Percentiles rank a stretch among this genome's conserved stretches.
Evolutionary conservation across 257 asterid genomes (phyloP).

Genomic region (Solanum chmielewskii): DNA sequence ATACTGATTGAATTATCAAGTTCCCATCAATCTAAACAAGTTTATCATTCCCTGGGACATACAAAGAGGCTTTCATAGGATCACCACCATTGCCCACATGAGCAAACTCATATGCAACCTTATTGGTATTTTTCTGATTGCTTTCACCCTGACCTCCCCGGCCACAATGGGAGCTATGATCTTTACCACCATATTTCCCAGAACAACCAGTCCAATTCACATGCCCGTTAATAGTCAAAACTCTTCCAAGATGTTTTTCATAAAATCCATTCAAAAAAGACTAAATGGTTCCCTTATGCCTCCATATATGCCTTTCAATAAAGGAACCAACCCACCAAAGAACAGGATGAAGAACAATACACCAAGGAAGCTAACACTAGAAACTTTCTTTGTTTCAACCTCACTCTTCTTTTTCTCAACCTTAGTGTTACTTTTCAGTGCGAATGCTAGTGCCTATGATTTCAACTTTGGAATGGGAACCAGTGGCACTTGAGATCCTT

Average conservation of each 20-base stretch:
- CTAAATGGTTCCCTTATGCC: too few species aligned
- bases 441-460: too few species aligned
- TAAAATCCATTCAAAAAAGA: too few species aligned
- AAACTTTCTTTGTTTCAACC: too few species aligned
- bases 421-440: too few species aligned
- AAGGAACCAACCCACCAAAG: too few species aligned
- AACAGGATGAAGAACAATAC: too few species aligned
- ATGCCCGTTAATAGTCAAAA: constrained; percentile 39
- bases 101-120: constrained; percentile 21
- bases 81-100: constrained; percentile 34
- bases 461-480: too few species aligned
- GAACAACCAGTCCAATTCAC: constrained; percentile 16
- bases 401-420: too few species aligned
- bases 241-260: constrained; percentile 18
- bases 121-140: neutral
- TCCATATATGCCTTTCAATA: too few species aligned
- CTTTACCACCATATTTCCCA: constrained; percentile 18
- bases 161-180: constrained; percentile 15
- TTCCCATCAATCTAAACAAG: constrained; percentile 63
- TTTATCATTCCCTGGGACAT: constrained; percentile 62
- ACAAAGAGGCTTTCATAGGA: constrained; percentile 50
- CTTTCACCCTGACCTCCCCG: neutral
- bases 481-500: too few species aligned
- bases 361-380: too few species aligned
- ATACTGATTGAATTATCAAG: constrained; percentile 49